A percentile compares a stretch with the other conserved stretches of the same genome.
These are phyloP conservation scores for Podaxis sp. DNA, from an alignment of 768 basidiomycete genomes.

Conservation along the genomic window DNA sequence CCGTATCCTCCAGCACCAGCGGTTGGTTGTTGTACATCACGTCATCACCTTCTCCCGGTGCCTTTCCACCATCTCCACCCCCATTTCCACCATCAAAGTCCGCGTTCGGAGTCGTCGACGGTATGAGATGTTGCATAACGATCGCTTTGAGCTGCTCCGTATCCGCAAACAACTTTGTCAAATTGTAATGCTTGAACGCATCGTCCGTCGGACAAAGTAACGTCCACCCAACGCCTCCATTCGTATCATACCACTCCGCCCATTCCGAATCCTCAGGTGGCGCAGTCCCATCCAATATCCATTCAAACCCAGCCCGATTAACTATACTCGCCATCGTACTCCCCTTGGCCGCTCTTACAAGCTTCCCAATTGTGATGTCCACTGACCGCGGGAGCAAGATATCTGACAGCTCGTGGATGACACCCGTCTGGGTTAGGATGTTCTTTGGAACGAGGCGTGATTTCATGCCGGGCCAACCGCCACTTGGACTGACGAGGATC, in stretches of 20 bases:
- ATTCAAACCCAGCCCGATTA: conserved; percentile 81
- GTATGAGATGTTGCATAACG: conserved; percentile 77
- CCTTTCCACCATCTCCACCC: background rate
- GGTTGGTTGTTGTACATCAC: conserved; percentile 69
- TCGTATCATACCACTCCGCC: conserved; percentile 47
- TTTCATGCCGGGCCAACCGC: conserved; percentile 76
- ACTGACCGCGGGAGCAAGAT: conserved; percentile 86
- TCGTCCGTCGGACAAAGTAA: conserved; percentile 89
- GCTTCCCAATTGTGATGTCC: conserved; percentile 83
- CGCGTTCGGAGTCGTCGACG: conserved; percentile 31
- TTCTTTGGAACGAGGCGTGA: conserved; percentile 58
- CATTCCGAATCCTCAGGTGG: conserved; percentile 72
- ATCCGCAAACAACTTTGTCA: conserved; percentile 70
- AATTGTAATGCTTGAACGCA: conserved; percentile 84
- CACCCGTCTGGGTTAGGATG: conserved; percentile 84
- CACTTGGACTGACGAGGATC: conserved; percentile 59
- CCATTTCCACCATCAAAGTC: conserved; percentile 17
- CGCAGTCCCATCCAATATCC: conserved; percentile 84
- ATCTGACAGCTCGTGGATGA: conserved; percentile 85
- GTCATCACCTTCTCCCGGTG: conserved; percentile 17
- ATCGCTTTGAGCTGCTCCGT: conserved; percentile 50
- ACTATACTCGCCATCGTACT: conserved; percentile 86
- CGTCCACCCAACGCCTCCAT: conserved; percentile 64
- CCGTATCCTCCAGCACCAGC: conserved; percentile 59
- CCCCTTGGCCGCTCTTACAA: conserved; percentile 85